phyloP scores from a whole-genome alignment of 495 filamentous ascomycete genomes.

The Penicillium samsonianum region DNA sequence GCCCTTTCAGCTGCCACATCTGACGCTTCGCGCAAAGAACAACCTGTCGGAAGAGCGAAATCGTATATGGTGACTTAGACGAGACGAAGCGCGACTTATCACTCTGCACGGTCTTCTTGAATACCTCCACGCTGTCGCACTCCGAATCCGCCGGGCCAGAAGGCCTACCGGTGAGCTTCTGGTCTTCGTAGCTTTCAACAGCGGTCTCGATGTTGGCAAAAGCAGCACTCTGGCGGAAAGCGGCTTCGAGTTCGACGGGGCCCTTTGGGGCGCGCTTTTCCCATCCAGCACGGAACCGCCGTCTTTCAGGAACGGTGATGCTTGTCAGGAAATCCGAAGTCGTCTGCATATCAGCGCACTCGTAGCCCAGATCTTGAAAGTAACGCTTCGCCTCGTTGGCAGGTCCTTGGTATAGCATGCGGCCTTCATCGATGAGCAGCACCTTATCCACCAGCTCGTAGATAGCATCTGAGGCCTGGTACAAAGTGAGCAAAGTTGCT shows the following conservation, averaged over 20 bases:
- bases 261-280: conserved; percentile 68
- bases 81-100: conserved; percentile 45
- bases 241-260: conserved; percentile 63
- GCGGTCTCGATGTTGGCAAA: conserved; percentile 50
- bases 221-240: conserved; percentile 52
- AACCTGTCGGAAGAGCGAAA: conserved; percentile 64
- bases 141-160: conserved; percentile 39
- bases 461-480: conserved; percentile 81
- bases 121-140: conserved; percentile 46
- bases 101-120: conserved; percentile 44
- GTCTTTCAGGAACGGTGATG: conserved; percentile 69
- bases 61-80: conserved; percentile 54
- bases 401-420: conserved; percentile 77
- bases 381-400: conserved; percentile 68
- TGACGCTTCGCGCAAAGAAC: conserved; percentile 62
- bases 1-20: conserved; percentile 48
- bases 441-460: conserved; percentile 87
- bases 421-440: conserved; percentile 74
- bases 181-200: conserved; percentile 51
- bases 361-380: conserved; percentile 80
- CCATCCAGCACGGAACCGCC: conserved; percentile 62
- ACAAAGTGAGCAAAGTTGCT: conserved; percentile 76
- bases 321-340: conserved; percentile 83
- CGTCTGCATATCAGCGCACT: conserved; percentile 73
- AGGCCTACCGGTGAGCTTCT: conserved; percentile 29